Percentiles rank a stretch among this genome's conserved stretches.
Conservation (phyloP, 495 filamentous ascomycete species). For the Wilcoxina mikolae region DNA sequence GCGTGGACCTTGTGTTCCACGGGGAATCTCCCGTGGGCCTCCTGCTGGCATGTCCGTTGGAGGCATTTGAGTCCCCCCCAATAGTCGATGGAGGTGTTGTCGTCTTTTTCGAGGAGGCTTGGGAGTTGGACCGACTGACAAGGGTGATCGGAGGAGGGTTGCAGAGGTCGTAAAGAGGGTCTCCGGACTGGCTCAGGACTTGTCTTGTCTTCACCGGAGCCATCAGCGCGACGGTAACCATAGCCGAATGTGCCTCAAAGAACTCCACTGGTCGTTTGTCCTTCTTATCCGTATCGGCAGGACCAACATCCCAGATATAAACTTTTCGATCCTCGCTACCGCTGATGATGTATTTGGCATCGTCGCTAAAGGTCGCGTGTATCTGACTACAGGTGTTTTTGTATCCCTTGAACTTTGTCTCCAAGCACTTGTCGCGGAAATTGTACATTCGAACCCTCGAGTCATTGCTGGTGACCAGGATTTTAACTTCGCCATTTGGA, state of each 20-base stretch:
- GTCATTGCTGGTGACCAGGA: conserved; percentile 90
- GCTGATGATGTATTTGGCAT: conserved; percentile 75
- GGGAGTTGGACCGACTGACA: conserved; percentile 52
- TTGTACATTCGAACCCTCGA: conserved; percentile 87
- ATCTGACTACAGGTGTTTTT: conserved; percentile 90
- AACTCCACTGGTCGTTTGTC: conserved; percentile 71
- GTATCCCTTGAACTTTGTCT: conserved; percentile 84
- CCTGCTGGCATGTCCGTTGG: no score
- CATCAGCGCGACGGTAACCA: conserved; percentile 74
- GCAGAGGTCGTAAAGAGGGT: conserved; percentile 90
- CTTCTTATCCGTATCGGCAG: conserved; percentile 44
- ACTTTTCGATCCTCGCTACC: conserved; percentile 82
- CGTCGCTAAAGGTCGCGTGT: conserved; percentile 73
- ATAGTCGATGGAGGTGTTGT: background rate
- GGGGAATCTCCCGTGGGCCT: conserved; percentile 21
- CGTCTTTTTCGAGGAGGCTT: conserved; percentile 7
- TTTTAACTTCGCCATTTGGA: conserved; percentile 58
- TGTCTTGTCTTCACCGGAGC: conserved; percentile 68
- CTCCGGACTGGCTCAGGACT: conserved; percentile 61
- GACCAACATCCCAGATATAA: conserved; percentile 70
- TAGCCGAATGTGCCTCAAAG: conserved; percentile 67
- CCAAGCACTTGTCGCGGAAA: conserved; percentile 63
- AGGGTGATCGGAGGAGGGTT: conserved; percentile 88
- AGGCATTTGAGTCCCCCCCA: background rate
- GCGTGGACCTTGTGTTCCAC: conserved; percentile 43